Base-by-base conservation (phyloP, 768 basidiomycete genomes). In the Kwoniella dejecticola region DNA sequence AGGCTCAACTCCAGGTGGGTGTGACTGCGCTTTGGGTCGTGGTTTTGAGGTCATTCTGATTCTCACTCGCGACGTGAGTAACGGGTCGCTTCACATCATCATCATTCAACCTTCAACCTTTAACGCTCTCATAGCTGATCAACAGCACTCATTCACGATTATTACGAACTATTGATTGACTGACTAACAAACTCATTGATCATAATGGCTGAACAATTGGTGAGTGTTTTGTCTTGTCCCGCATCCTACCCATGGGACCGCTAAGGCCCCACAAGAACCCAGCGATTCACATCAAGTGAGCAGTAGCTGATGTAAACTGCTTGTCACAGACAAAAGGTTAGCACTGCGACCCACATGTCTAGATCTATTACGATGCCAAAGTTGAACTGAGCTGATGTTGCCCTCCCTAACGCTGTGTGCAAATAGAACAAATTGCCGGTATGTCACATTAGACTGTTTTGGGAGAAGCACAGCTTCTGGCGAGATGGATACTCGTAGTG, bases 391-490 rank as follows among this genome's bases (percentile, higher is more conserved):
- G n/a, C n/a, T n/a, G n/a, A n/a, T n/a, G n/a, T n/a, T n/a, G n/a
- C n/a, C n/a, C n/a, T n/a, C n/a, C n/a, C n/a, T n/a, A 36, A 36
- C 62, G 30, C 42, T 38, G 3, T 31, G 3, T 47, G 15, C 17
- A 44, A 10, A 49, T 77, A 95, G 91, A 94, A 79, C 91, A 93
- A 84, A 90, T 94, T 72, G 86, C 90, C 74, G 91, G 91, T 91
- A 75, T 46, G 86, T 80, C 17, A 29, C 62, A 46, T 19, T 47
- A 47, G 29, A 36, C 26, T 21, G 8, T 44, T 21, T 26, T 29
- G 13, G 41, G 49, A 30, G 41, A 21, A 31, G 21, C 3, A 27
- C 11, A 29, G 29, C 50, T 17, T 47, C 3, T n/a, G 27, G 53
- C 40, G 19, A 13, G 42, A 12, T 53, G 33, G 4, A 12, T 29